A percentile compares a stretch with the other conserved stretches of the same genome.
These are phyloP conservation scores for Amauroascus verrucosus DNA, from an alignment of 2,329 filamentous ascomycete species.

Conservation along the genomic window DNA sequence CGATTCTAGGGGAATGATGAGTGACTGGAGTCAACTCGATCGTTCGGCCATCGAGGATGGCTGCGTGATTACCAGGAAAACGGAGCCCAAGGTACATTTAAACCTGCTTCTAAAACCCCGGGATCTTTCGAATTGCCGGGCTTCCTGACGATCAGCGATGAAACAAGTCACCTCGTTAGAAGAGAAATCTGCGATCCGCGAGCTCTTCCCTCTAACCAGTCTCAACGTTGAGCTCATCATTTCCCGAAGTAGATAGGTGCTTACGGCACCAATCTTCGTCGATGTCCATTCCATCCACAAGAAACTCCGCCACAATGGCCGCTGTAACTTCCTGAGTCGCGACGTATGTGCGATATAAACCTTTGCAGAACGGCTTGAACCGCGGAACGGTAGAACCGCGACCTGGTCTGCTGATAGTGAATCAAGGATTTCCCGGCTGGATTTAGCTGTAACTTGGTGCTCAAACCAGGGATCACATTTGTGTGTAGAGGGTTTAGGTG, in stretches of 20 bases:
- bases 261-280: conserved; percentile 17
- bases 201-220: conserved; percentile 17
- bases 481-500: conserved; percentile 16
- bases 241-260: conserved; percentile 12
- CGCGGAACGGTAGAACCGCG: conserved; percentile 18
- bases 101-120: too few species aligned
- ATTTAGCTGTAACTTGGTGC: conserved; percentile 62
- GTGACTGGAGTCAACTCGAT: too few species aligned
- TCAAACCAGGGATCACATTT: conserved; percentile 5
- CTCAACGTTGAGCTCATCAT: conserved; percentile 11
- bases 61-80: too few species aligned
- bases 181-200: conserved; percentile 20
- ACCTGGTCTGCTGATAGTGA: conserved; percentile 48
- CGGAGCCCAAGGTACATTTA: too few species aligned
- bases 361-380: conserved; percentile 16
- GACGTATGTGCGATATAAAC: conserved; percentile 18
- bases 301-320: conserved; percentile 22
- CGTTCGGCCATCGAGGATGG: too few species aligned
- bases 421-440: conserved; percentile 56
- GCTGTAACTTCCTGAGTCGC: conserved; percentile 18
- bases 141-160: conserved; percentile 18
- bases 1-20: too few species aligned
- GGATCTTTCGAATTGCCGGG: conserved; percentile 15
- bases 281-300: conserved; percentile 23
- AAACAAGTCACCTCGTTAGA: conserved; percentile 21